phyloP scores from a whole-genome alignment of 2,329 filamentous ascomycete species.

The Orbilia oligospora region DNA sequence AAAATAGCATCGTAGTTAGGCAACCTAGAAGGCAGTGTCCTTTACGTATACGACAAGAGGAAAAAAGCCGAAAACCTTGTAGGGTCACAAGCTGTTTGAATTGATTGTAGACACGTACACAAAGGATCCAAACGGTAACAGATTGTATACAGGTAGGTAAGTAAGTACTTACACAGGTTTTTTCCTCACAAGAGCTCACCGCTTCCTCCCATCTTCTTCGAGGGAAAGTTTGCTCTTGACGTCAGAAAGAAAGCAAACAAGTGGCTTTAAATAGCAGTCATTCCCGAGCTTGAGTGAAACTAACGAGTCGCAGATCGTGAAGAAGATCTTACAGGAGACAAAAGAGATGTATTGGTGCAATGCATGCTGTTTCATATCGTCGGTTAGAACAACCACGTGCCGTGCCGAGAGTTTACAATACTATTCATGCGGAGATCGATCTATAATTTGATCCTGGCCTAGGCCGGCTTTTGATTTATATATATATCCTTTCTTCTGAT shows the following conservation, averaged over 20 bases:
- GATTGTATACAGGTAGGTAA: too few species aligned
- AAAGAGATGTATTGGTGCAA: not conserved
- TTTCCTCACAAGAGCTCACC: conserved; percentile 5
- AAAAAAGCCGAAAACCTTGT: not conserved
- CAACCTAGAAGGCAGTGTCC: not conserved
- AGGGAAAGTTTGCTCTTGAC: not conserved
- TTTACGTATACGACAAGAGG: too few species aligned
- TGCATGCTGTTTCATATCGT: conserved; percentile 2
- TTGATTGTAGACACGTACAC: not conserved
- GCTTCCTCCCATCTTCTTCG: not conserved
- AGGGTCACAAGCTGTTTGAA: not conserved
- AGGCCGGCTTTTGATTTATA: too few species aligned
- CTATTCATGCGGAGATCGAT: not conserved
- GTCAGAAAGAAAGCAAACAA: not conserved
- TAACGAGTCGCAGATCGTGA: conserved; percentile 8
- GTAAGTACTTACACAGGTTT: not conserved
- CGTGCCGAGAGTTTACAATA: not conserved
- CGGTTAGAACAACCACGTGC: not conserved
- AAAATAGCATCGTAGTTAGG: conserved; percentile 21
- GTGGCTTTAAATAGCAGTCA: not conserved
- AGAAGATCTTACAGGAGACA: not conserved
- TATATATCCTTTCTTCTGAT: too few species aligned
- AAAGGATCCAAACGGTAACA: not conserved
- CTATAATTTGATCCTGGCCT: not conserved
- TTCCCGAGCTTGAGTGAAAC: not conserved